Evolutionary conservation across 345 rosid species (phyloP).

Genomic region (Theobroma cacao): DNA sequence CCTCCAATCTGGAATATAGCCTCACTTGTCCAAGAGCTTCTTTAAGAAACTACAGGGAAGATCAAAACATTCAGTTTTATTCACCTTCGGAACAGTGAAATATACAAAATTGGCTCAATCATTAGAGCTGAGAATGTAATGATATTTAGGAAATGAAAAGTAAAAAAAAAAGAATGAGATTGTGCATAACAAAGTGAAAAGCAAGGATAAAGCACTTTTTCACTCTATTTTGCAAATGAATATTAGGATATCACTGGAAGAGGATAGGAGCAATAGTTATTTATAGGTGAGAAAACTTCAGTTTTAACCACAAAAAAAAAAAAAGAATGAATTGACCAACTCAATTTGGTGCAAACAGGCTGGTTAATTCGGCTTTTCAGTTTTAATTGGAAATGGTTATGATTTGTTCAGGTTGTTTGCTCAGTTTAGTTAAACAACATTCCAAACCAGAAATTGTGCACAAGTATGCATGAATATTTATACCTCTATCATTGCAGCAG

Average conservation of each 20-base stretch:
- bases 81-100: not conserved
- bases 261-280: not conserved
- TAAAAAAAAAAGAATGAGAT: not conserved
- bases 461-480: not conserved
- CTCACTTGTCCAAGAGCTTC: slow-evolving; percentile 60
- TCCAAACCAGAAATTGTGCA: not conserved
- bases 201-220: not conserved
- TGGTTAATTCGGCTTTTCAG: not conserved
- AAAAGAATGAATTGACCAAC: not conserved
- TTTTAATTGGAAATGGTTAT: not conserved
- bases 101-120: not conserved
- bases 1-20: slow-evolving; percentile 59
- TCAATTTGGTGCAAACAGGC: not conserved
- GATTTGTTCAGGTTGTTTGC: not conserved
- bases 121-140: not conserved
- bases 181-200: not conserved
- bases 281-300: not conserved
- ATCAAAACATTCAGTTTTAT: slow-evolving; percentile 14
- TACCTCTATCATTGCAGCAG: slow-evolving; percentile 50
- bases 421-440: not conserved
- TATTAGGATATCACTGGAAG: not conserved
- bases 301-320: not conserved
- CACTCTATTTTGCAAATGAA: not conserved
- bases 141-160: not conserved
- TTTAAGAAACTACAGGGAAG: slow-evolving; percentile 51